Percentiles rank a stretch among this genome's conserved stretches.
Conservation (phyloP, 2,329 filamentous ascomycete genomes). For the Chrysoporthe cubensis region DNA sequence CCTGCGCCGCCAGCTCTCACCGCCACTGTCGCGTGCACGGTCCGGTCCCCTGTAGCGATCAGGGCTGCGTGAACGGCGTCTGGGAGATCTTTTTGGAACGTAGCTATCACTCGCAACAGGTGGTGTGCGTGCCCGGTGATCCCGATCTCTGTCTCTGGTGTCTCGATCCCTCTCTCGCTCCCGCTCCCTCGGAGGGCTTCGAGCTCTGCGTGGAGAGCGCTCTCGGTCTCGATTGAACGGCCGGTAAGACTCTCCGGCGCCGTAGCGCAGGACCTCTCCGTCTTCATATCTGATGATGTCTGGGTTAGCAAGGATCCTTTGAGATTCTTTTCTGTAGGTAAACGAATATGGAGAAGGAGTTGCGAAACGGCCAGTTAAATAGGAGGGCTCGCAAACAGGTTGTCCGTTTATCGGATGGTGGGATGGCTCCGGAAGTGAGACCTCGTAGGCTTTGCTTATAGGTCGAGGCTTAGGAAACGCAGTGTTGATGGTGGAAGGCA, state of each 20-base stretch:
- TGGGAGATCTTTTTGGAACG: constrained; percentile 45
- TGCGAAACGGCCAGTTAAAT: background rate
- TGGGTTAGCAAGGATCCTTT: constrained; percentile 27
- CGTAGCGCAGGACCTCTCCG: constrained; percentile 64
- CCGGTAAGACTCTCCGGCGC: constrained; percentile 64
- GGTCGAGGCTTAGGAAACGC: too few species aligned
- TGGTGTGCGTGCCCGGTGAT: constrained; percentile 33
- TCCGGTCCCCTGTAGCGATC: constrained; percentile 46
- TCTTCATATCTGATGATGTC: constrained; percentile 56
- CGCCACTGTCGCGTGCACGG: constrained; percentile 38
- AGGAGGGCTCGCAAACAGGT: background rate
- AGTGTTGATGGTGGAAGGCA: background rate
- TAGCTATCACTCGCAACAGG: constrained; percentile 45
- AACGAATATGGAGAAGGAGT: background rate
- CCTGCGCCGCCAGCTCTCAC: constrained; percentile 45
- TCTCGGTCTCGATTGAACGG: constrained; percentile 51
- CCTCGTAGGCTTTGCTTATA: background rate
- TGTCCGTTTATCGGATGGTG: background rate
- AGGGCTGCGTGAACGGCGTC: constrained; percentile 47
- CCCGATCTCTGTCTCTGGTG: constrained; percentile 30
- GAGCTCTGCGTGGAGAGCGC: constrained; percentile 34
- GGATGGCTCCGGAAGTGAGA: background rate
- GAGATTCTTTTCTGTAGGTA: background rate
- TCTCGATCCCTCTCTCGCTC: constrained; percentile 44
- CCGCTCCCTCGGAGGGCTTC: constrained; percentile 38